phyloP scores from a whole-genome alignment of 2,329 filamentous ascomycete species.

The Paracorniculantispora psalliotae region DNA sequence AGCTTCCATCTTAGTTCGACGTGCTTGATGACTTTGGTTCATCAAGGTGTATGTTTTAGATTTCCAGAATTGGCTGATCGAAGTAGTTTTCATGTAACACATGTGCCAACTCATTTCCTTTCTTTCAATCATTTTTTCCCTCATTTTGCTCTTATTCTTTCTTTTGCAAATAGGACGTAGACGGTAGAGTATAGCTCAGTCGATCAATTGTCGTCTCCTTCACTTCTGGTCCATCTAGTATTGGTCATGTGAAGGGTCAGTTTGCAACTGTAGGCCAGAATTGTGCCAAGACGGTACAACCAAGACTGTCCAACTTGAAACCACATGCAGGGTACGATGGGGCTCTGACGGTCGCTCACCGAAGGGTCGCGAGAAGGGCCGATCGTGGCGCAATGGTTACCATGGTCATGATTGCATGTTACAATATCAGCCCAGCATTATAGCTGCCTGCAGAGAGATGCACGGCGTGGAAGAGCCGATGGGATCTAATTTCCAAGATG shows the following conservation, averaged over 20 bases:
- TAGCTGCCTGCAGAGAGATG: neutral
- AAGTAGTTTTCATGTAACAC: neutral
- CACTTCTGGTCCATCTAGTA: too few relatives aligned
- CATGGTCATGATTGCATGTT: neutral
- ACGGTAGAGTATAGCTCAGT: too few relatives aligned
- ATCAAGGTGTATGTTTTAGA: neutral
- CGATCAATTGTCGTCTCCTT: too few relatives aligned
- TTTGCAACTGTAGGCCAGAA: too few relatives aligned
- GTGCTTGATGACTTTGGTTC: too few relatives aligned
- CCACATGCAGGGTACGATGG: neutral
- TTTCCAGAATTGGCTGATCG: neutral
- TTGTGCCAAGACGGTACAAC: too few relatives aligned
- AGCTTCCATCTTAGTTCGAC: neutral
- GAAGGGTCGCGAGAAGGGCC: neutral
- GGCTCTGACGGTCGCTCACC: neutral
- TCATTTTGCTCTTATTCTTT: too few relatives aligned
- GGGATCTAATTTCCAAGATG: neutral
- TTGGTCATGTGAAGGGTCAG: neutral
- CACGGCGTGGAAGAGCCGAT: neutral
- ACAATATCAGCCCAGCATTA: neutral
- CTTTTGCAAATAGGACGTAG: too few relatives aligned
- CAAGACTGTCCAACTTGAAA: too few relatives aligned
- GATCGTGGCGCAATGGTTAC: constrained; percentile 2
- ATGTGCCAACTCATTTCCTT: too few relatives aligned
- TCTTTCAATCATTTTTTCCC: too few relatives aligned